phyloP scores from a whole-genome alignment of 169 alveolate genomes.

The Plasmodium malariae region DNA sequence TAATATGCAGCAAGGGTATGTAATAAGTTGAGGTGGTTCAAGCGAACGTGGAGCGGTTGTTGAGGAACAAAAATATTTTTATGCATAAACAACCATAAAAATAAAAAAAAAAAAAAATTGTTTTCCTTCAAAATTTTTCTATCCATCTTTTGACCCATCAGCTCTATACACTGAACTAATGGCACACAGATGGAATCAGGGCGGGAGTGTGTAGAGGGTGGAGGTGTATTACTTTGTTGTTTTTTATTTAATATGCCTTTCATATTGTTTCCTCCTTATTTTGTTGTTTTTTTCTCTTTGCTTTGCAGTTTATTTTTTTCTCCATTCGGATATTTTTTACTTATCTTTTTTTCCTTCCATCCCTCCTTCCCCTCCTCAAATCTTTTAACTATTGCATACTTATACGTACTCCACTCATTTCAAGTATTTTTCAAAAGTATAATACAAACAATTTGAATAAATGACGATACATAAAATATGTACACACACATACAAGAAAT shows the following conservation, averaged over 20 bases:
- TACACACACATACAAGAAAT: background rate
- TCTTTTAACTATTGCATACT: too few species aligned
- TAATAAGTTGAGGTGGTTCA: background rate
- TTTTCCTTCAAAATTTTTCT: constrained; percentile 26
- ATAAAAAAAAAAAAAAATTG: background rate
- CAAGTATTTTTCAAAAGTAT: too few species aligned
- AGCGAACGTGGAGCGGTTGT: background rate
- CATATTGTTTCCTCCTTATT: background rate
- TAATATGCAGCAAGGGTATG: background rate
- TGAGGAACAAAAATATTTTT: constrained; percentile 35
- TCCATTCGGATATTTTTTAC: too few species aligned
- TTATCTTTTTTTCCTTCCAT: too few species aligned
- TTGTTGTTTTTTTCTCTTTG: background rate
- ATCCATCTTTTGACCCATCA: constrained; percentile 75
- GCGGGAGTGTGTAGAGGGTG: background rate
- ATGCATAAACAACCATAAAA: constrained; percentile 39
- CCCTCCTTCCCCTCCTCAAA: too few species aligned
- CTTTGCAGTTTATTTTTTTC: too few species aligned
- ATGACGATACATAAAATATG: background rate
- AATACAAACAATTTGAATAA: too few species aligned
- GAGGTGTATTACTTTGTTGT: too few species aligned
- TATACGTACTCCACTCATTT: too few species aligned
- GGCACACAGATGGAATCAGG: constrained; percentile 71
- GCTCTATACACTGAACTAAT: constrained; percentile 23
- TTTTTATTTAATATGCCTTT: too few species aligned